Percentiles rank a stretch among this genome's conserved stretches.
phyloP scores from a whole-genome alignment of 2,329 filamentous ascomycete species.

The Fusarium humuli region DNA sequence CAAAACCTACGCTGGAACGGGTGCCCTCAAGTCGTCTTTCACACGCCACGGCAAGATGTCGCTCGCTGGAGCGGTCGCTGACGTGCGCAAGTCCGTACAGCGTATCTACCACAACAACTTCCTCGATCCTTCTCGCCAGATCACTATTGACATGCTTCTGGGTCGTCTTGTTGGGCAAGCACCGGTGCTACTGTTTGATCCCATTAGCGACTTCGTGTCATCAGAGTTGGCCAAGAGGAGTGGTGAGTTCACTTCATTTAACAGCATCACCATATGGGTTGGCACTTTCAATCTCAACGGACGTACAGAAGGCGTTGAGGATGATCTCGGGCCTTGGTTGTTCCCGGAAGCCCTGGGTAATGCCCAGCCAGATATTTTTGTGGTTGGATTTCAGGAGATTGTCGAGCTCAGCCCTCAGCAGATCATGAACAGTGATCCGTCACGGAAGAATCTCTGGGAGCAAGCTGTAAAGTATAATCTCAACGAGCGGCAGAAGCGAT shows the following conservation, averaged over 20 bases:
- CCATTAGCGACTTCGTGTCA: slow-evolving; percentile 90
- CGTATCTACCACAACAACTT: slow-evolving; percentile 98
- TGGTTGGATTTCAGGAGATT: slow-evolving; percentile 96
- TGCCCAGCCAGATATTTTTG: slow-evolving; percentile 84
- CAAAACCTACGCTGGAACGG: slow-evolving; percentile 95
- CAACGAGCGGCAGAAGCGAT: slow-evolving; percentile 74
- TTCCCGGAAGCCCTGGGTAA: slow-evolving; percentile 70
- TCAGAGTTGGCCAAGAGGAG: slow-evolving; percentile 76
- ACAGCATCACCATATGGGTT: slow-evolving; percentile 82
- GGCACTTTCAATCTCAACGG: slow-evolving; percentile 98
- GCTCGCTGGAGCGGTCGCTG: slow-evolving; percentile 90
- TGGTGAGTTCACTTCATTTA: slow-evolving; percentile 79
- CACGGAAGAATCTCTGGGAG: slow-evolving; percentile 88
- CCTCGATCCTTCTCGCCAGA: slow-evolving; percentile 90
- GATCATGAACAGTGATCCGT: slow-evolving; percentile 98
- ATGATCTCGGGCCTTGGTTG: slow-evolving; percentile 88
- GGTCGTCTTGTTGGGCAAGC: slow-evolving; percentile 85
- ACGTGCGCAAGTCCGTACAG: slow-evolving; percentile 93
- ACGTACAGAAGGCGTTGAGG: slow-evolving; percentile 78
- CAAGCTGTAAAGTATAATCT: slow-evolving; percentile 80
- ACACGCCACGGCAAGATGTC: slow-evolving; percentile 97
- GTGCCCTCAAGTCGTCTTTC: slow-evolving; percentile 94
- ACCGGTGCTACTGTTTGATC: slow-evolving; percentile 89
- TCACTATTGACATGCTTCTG: slow-evolving; percentile 92
- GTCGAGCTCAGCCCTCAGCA: slow-evolving; percentile 98